Evolutionary conservation across 2,329 filamentous ascomycete species (phyloP).

Genomic region (Cordyceps sp.): DNA sequence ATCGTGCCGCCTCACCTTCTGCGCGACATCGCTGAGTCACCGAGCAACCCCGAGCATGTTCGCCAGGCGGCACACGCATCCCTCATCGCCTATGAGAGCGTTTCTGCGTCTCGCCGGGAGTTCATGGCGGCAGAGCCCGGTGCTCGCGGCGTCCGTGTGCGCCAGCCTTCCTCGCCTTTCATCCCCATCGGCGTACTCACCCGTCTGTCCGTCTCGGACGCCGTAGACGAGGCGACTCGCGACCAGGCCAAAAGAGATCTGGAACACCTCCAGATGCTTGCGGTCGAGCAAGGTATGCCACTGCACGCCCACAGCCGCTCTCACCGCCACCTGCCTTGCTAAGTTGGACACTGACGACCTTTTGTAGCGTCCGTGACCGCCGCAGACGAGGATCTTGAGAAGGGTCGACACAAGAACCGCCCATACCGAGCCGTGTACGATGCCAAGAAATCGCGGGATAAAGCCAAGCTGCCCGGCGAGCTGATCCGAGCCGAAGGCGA

Average conservation of each 20-base stretch:
- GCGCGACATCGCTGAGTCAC: constrained; percentile 21
- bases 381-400: constrained; percentile 2
- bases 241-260: constrained; percentile 20
- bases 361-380: constrained; percentile 6
- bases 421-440: constrained; percentile 28
- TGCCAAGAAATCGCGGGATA: constrained; percentile 19
- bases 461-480: constrained; percentile 23
- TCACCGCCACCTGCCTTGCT: neutral
- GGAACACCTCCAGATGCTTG: constrained; percentile 18
- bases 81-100: constrained; percentile 15
- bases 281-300: too few species aligned
- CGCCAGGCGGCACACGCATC: constrained; percentile 19
- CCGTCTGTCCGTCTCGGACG: constrained; percentile 18
- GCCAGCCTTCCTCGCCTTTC: constrained; percentile 11
- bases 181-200: constrained; percentile 22
- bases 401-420: constrained; percentile 7
- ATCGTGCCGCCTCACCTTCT: constrained; percentile 30
- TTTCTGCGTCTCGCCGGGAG: constrained; percentile 15
- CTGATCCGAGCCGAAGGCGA: constrained; percentile 26
- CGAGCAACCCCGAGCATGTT: constrained; percentile 17
- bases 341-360: neutral
- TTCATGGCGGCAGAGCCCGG: constrained; percentile 17
- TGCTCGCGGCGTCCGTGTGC: constrained; percentile 3
- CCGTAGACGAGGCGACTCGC: constrained; percentile 21
- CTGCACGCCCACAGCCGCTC: too few species aligned